Evolutionary conservation across 345 rosid genomes (phyloP), one percentile per base, ranked within the genome.

Genomic region (Psidium guajava): DNA sequence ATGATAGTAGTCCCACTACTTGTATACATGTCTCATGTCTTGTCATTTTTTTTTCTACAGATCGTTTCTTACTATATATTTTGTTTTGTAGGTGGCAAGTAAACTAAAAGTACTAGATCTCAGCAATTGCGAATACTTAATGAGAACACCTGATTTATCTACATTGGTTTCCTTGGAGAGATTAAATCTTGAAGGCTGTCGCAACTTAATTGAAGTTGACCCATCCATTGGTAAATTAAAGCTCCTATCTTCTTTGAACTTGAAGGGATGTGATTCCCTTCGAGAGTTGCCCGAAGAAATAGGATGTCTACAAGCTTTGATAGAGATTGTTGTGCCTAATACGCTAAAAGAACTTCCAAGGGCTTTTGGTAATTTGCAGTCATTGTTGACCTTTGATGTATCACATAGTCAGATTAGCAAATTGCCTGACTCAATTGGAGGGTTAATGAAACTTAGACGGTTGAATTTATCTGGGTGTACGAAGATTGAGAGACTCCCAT

Each of bases 331-430:
- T 36, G 27, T 59, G 40, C 73, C 73, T 59, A 0, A 1, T 27
- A 12, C 0, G 36, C 50, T 47, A 47, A 1, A 8, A 8, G 50
- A 58, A n/a, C 32, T 58, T 58, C 69, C 16, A 8, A 3, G n/a
- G 32, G 11, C 8, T 1, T n/a, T n/a, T n/a, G 32, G 73, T 27
- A n/a, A n/a, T 59, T 59, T 13, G 36, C 27, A 11, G 73, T 59
- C 36, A 59, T 59, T 13, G 36, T 59, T n/a, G 36, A 59, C 36
- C 73, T 15, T 59, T n/a, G 73, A 59, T 27, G 8, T 27, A 59
- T n/a, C 73, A 13, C 36, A 27, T 13, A 59, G 36, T 0, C 0
- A 13, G 73, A 59, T 59, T 7, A 1, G 9, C 73, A 2, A 12
- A 12, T 0, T 59, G 20, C 73, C 73, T 5, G 0, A n/a, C 36